Evolutionary conservation across 176 grass and related monocot species (phyloP).

Genomic region (Carex cristatella): DNA sequence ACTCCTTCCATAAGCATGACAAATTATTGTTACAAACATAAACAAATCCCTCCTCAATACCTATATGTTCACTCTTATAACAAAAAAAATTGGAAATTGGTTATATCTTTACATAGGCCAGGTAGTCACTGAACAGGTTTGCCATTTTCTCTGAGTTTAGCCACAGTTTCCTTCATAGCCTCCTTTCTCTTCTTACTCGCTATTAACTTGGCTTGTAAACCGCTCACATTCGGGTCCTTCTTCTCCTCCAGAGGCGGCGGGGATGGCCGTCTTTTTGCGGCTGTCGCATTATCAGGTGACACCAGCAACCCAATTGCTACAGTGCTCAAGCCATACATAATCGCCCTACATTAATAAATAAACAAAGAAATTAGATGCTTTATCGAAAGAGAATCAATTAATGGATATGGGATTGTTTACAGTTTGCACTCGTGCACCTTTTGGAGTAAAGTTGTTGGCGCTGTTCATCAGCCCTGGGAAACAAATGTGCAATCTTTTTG

Average conservation of each 20-base stretch:
- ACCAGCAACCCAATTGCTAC: constrained; percentile 31
- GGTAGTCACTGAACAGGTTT: constrained; percentile 29
- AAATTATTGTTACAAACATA: not conserved
- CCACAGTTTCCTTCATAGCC: constrained; percentile 74
- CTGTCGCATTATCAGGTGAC: constrained; percentile 30
- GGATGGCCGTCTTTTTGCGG: constrained; percentile 55
- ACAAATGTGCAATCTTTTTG: not conserved
- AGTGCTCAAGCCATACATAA: constrained; percentile 39
- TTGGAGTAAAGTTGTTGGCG: not conserved
- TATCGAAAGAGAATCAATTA: not conserved
- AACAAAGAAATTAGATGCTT: not conserved
- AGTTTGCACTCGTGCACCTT: not conserved
- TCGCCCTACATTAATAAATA: constrained; percentile 7
- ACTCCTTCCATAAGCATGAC: not conserved
- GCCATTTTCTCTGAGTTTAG: constrained; percentile 72
- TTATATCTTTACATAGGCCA: not conserved
- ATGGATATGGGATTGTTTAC: not conserved
- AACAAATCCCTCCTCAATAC: not conserved
- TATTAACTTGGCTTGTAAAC: constrained; percentile 55
- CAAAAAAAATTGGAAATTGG: not conserved
- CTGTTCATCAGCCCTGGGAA: not conserved
- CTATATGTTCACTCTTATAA: not conserved
- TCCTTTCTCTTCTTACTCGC: constrained; percentile 86
- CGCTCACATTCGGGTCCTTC: constrained; percentile 63
- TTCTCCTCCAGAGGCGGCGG: constrained; percentile 22